Percentiles rank a stretch among this genome's conserved stretches.
Evolutionary conservation across 805 yeast genomes (phyloP).

Genomic region (Millerozyma acaciae): DNA sequence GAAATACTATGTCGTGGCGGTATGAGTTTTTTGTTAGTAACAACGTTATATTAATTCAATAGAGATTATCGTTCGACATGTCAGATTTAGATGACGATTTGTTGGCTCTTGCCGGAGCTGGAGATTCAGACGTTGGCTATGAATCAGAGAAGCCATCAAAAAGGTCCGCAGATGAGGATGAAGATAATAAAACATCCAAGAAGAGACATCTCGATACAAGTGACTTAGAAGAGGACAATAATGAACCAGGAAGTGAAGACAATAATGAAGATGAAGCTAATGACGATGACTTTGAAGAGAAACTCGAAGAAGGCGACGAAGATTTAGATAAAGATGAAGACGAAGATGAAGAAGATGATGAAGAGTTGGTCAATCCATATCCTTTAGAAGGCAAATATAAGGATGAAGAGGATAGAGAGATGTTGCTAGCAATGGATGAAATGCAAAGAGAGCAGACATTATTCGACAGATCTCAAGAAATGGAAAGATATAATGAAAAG

Average conservation of each 20-base stretch:
- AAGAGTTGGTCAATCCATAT: constrained; percentile 62
- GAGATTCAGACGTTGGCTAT: constrained; percentile 19
- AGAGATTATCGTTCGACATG: too few species aligned
- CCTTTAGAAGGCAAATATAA: constrained; percentile 91
- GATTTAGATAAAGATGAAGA: constrained; percentile 27
- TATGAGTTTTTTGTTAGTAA: too few species aligned
- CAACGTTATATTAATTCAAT: too few species aligned
- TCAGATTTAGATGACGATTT: constrained; percentile 91
- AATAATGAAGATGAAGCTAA: constrained; percentile 33
- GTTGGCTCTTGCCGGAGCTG: constrained; percentile 82
- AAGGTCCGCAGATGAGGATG: constrained; percentile 11
- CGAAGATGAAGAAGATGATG: constrained; percentile 31
- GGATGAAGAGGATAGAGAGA: constrained; percentile 70
- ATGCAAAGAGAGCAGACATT: constrained; percentile 86
- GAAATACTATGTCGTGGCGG: too few species aligned
- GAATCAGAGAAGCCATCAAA: constrained; percentile 11
- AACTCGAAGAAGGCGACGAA: constrained; percentile 20
- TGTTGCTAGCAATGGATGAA: constrained; percentile 75
- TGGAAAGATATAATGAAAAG: constrained; percentile 84
- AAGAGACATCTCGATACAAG: constrained; percentile 21
- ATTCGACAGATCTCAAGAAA: constrained; percentile 88
- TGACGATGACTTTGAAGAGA: constrained; percentile 27
- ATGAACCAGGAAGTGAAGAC: constrained; percentile 29
- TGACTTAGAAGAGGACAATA: constrained; percentile 14
- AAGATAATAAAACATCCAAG: constrained; percentile 24